Percentiles rank a stretch among this genome's conserved stretches.
phyloP scores from a whole-genome alignment of 148 eudicot genomes.

The Rhododendron mucronatum region DNA sequence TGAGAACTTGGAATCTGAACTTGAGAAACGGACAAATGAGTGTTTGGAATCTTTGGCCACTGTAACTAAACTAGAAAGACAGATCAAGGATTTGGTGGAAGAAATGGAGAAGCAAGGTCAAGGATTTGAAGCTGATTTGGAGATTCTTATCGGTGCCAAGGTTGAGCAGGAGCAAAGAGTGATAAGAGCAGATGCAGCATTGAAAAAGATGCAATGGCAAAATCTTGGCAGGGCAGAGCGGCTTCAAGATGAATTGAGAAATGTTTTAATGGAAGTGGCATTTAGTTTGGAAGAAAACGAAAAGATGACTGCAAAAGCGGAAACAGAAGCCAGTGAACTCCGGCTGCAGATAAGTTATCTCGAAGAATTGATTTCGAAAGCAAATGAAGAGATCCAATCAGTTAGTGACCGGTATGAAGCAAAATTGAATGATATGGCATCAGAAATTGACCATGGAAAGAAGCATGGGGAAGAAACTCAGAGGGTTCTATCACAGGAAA shows the following conservation, averaged over 20 bases:
- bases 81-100: conserved; percentile 52
- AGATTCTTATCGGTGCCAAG: conserved; percentile 52
- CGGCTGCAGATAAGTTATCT: conserved; percentile 49
- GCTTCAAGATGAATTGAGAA: conserved; percentile 77
- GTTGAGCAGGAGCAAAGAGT: conserved; percentile 90
- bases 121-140: conserved; percentile 78
- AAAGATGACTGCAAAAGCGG: conserved; percentile 58
- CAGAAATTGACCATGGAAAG: conserved; percentile 41
- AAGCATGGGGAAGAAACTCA: conserved; percentile 42
- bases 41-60: conserved; percentile 37
- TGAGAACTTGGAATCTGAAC: conserved; percentile 55
- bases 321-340: conserved; percentile 71
- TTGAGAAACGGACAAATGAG: conserved; percentile 41
- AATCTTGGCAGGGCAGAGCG: conserved; percentile 74
- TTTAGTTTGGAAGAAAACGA: conserved; percentile 77
- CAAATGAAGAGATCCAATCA: conserved; percentile 49
- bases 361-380: conserved; percentile 50
- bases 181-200: conserved; percentile 70
- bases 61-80: conserved; percentile 59
- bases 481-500: conserved; percentile 28
- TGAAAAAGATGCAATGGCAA: conserved; percentile 58
- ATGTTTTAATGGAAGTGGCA: conserved; percentile 63
- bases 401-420: conserved; percentile 52
- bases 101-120: conserved; percentile 63
- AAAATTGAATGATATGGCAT: conserved; percentile 39